These are phyloP conservation scores for Chloris gayana DNA, from an alignment of 176 grass and related monocot species.

Conservation along the genomic window DNA sequence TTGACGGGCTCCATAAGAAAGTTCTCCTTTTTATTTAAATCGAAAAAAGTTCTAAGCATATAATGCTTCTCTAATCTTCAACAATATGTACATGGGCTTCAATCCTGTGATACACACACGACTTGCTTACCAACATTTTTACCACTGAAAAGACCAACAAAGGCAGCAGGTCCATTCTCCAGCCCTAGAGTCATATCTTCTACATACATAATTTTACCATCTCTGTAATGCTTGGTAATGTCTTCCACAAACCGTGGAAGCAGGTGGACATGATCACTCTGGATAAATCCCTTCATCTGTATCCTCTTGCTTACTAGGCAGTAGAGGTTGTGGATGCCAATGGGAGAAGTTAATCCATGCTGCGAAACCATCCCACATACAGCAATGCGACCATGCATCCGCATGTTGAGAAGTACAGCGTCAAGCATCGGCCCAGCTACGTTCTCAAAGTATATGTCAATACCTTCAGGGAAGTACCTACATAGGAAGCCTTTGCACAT, in stretches of 20 bases:
- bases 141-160: slow-evolving; percentile 78
- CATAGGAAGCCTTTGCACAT: background rate
- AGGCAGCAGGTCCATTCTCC: slow-evolving; percentile 64
- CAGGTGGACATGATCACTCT: slow-evolving; percentile 65
- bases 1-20: background rate
- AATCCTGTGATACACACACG: slow-evolving; percentile 52
- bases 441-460: slow-evolving; percentile 93
- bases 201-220: slow-evolving; percentile 65
- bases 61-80: background rate
- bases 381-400: slow-evolving; percentile 53
- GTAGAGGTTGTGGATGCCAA: slow-evolving; percentile 30
- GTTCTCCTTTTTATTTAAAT: background rate
- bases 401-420: slow-evolving; percentile 74
- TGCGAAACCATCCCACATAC: slow-evolving; percentile 76
- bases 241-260: slow-evolving; percentile 61
- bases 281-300: slow-evolving; percentile 61
- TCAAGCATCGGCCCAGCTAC: slow-evolving; percentile 72
- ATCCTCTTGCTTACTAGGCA: slow-evolving; percentile 18
- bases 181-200: slow-evolving; percentile 73
- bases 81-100: background rate
- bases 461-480: slow-evolving; percentile 68
- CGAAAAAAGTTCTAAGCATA: background rate
- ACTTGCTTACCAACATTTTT: slow-evolving; percentile 87
- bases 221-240: slow-evolving; percentile 54
- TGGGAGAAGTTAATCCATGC: slow-evolving; percentile 5